Conservation (phyloP, 768 basidiomycete genomes). For the Boletus speciosus region DNA sequence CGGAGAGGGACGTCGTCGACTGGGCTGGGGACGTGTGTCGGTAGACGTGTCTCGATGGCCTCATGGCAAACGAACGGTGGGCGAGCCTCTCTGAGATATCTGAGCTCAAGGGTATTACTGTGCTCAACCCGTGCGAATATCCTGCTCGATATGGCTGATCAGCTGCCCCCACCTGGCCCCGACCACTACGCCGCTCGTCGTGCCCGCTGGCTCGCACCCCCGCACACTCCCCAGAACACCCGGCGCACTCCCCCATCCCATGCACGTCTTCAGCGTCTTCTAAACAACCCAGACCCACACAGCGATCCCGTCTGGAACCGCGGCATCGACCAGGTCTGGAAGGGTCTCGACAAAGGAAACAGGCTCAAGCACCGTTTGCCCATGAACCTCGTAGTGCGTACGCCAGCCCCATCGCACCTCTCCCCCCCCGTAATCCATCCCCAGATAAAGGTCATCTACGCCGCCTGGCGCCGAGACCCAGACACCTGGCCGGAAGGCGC, state of each 20-base stretch:
- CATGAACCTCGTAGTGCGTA: conserved; percentile 58
- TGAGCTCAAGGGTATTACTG: not conserved
- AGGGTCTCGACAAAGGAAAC: conserved; percentile 55
- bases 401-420: not conserved
- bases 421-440: conserved; percentile 4
- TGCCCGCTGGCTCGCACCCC: conserved; percentile 52
- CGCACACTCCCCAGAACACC: conserved; percentile 9
- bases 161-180: conserved; percentile 61
- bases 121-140: conserved; percentile 14
- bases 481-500: conserved; percentile 70
- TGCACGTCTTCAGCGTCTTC: conserved; percentile 48
- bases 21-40: conserved; percentile 51
- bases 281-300: conserved; percentile 46
- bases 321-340: conserved; percentile 62
- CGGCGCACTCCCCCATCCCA: conserved; percentile 39
- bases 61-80: conserved; percentile 12
- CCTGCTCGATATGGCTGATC: conserved; percentile 23
- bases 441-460: conserved; percentile 70
- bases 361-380: conserved; percentile 60
- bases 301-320: conserved; percentile 53
- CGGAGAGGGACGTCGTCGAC: conserved; percentile 76
- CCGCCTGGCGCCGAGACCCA: conserved; percentile 69
- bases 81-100: no score
- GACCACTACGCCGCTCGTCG: conserved; percentile 61
- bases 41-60: conserved; percentile 36